Evolutionary conservation across 2,329 filamentous ascomycete genomes (phyloP).

Genomic region (Neophaeococcomyces mojaviensis): DNA sequence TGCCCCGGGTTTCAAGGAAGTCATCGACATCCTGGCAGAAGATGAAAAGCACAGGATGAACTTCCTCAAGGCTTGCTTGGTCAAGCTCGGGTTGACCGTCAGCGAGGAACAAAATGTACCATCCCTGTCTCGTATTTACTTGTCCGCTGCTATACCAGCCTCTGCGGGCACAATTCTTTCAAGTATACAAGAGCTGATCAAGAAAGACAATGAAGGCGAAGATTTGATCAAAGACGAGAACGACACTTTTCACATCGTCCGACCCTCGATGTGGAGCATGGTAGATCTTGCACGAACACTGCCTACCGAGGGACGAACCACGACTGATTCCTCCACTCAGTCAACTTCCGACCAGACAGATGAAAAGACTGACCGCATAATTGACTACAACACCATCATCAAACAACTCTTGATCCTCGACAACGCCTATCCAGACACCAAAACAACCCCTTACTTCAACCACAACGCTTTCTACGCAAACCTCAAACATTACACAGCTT

Average conservation of each 20-base stretch:
- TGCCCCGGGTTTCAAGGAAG: slow-evolving; percentile 59
- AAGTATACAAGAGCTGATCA: slow-evolving; percentile 56
- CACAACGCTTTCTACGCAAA: slow-evolving; percentile 71
- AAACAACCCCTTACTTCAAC: slow-evolving; percentile 78
- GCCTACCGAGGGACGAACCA: slow-evolving; percentile 17
- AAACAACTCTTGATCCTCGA: slow-evolving; percentile 72
- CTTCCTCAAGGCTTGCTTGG: slow-evolving; percentile 73
- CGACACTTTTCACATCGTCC: slow-evolving; percentile 74
- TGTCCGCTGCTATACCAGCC: slow-evolving; percentile 61
- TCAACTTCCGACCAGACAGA: not conserved
- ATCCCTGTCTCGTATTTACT: slow-evolving; percentile 71
- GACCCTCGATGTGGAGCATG: slow-evolving; percentile 55
- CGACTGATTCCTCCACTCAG: not conserved
- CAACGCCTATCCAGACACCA: slow-evolving; percentile 56
- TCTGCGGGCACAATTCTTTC: slow-evolving; percentile 62
- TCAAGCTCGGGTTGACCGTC: slow-evolving; percentile 73
- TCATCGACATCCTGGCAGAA: slow-evolving; percentile 59
- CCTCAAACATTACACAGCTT: slow-evolving; percentile 58
- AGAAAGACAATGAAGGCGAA: slow-evolving; percentile 57
- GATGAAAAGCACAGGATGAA: slow-evolving; percentile 63
- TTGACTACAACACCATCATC: slow-evolving; percentile 65
- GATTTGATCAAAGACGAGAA: slow-evolving; percentile 45
- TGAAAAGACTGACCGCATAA: slow-evolving; percentile 47
- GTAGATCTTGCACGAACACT: slow-evolving; percentile 49
- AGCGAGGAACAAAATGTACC: slow-evolving; percentile 64